These are phyloP conservation scores for Gamsiella multidivaricata DNA, from an alignment of 192 early-diverging fungal species.

Conservation along the genomic window DNA sequence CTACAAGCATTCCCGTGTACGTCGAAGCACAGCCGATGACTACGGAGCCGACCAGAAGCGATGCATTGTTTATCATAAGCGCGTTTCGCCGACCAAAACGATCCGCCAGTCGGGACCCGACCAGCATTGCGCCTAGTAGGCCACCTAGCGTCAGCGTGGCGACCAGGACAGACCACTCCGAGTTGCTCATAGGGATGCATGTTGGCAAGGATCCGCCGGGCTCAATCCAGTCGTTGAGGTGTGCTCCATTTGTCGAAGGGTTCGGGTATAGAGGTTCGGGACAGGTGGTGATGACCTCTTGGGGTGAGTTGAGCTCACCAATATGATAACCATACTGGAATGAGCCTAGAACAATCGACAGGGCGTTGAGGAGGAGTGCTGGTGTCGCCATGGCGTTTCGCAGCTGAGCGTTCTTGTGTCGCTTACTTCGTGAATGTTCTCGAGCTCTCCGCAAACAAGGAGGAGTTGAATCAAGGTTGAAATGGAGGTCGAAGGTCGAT, in stretches of 20 bases:
- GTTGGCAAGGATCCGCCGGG: constrained; percentile 57
- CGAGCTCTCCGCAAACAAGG: no score
- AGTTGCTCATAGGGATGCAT: constrained; percentile 77
- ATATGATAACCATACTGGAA: constrained; percentile 73
- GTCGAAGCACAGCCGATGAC: constrained; percentile 69
- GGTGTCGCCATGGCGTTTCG: constrained; percentile 55
- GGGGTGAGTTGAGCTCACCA: constrained; percentile 69
- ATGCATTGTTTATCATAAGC: constrained; percentile 74
- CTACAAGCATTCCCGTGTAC: constrained; percentile 62
- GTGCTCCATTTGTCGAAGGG: not conserved
- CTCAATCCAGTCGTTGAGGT: constrained; percentile 15
- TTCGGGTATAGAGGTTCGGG: not conserved
- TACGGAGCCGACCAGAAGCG: constrained; percentile 71
- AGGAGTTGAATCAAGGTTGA: not conserved
- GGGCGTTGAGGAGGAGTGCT: constrained; percentile 53
- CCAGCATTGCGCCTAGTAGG: constrained; percentile 78
- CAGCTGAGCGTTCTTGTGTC: not conserved
- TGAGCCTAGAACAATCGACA: constrained; percentile 58
- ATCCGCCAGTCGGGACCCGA: constrained; percentile 68
- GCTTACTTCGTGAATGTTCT: not conserved
- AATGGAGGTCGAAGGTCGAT: not conserved
- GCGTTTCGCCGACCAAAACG: constrained; percentile 74
- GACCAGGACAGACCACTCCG: constrained; percentile 66
- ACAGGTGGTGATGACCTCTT: constrained; percentile 63
- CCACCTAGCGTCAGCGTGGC: constrained; percentile 78